These are phyloP conservation scores for Eimeria necatrix DNA, from an alignment of 169 alveolate genomes.

Conservation along the genomic window DNA sequence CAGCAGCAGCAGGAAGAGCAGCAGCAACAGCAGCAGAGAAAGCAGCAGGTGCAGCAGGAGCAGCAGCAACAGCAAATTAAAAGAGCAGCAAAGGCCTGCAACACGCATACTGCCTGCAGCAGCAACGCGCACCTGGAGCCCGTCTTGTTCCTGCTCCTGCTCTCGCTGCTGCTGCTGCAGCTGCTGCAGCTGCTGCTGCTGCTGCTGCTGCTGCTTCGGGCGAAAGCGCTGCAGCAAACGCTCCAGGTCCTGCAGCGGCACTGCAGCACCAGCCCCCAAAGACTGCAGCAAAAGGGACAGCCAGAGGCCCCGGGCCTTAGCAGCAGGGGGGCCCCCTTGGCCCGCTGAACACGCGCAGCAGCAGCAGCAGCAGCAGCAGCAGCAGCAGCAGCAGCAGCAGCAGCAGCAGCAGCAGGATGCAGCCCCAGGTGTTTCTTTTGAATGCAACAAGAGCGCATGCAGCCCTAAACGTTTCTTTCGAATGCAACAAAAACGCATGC, in stretches of 20 bases:
- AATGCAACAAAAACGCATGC: too few species aligned
- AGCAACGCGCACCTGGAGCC: slow-evolving; percentile 7
- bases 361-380: too few species aligned
- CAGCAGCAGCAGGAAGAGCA: background rate
- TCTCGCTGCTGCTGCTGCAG: too few species aligned
- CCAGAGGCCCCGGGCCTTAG: background rate
- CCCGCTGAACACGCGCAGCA: slow-evolving; percentile 8
- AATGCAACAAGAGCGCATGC: too few species aligned
- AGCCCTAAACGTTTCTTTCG: too few species aligned
- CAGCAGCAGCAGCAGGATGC: too few species aligned
- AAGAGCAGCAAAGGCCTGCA: background rate
- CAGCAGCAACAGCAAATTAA: background rate
- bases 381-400: too few species aligned
- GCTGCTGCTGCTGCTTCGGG: slow-evolving; percentile 22
- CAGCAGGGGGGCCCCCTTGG: background rate
- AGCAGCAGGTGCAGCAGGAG: background rate
- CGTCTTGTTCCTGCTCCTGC: background rate
- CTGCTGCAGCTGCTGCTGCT: background rate
- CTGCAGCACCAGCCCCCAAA: slow-evolving; percentile 6
- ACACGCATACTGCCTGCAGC: too few species aligned
- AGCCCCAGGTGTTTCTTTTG: too few species aligned
- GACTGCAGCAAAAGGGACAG: slow-evolving; percentile 11
- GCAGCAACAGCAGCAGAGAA: slow-evolving; percentile 1
- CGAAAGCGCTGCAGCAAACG: slow-evolving; percentile 12
- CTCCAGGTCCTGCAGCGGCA: slow-evolving; percentile 4